These are phyloP conservation scores for Wickerhamomyces xylosicus DNA, from an alignment of 805 yeast species.

Conservation along the genomic window DNA sequence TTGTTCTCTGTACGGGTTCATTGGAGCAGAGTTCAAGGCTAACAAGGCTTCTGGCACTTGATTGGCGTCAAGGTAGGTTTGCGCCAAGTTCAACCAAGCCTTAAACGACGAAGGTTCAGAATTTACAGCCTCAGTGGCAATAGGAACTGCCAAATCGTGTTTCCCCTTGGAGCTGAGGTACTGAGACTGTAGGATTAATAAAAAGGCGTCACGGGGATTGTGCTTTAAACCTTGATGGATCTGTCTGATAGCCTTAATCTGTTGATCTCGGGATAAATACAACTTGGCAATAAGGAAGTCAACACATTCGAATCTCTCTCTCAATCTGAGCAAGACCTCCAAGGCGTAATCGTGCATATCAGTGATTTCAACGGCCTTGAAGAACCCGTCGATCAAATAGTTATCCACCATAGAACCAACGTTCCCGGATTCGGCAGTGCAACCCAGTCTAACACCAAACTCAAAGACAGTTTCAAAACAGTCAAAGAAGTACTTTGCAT, in stretches of 20 bases:
- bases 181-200: conserved; percentile 46
- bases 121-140: conserved; percentile 56
- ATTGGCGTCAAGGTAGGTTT: conserved; percentile 49
- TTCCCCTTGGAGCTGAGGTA: conserved; percentile 43
- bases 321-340: conserved; percentile 44
- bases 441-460: conserved; percentile 60
- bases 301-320: conserved; percentile 44
- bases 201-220: conserved; percentile 44
- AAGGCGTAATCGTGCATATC: conserved; percentile 54
- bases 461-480: conserved; percentile 60
- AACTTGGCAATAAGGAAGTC: conserved; percentile 44
- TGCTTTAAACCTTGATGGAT: conserved; percentile 38
- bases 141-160: conserved; percentile 44
- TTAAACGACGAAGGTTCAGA: conserved; percentile 66
- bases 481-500: conserved; percentile 43
- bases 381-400: conserved; percentile 66
- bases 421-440: conserved; percentile 55
- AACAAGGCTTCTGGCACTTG: conserved; percentile 65
- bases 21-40: conserved; percentile 72
- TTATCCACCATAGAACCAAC: conserved; percentile 50
- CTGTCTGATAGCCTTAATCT: conserved; percentile 43
- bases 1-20: conserved; percentile 60
- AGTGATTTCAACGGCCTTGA: conserved; percentile 53
- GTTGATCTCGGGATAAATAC: conserved; percentile 43
- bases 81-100: conserved; percentile 63